phyloP scores from a whole-genome alignment of 441 rosid genomes.

The Biscutella auriculata region DNA sequence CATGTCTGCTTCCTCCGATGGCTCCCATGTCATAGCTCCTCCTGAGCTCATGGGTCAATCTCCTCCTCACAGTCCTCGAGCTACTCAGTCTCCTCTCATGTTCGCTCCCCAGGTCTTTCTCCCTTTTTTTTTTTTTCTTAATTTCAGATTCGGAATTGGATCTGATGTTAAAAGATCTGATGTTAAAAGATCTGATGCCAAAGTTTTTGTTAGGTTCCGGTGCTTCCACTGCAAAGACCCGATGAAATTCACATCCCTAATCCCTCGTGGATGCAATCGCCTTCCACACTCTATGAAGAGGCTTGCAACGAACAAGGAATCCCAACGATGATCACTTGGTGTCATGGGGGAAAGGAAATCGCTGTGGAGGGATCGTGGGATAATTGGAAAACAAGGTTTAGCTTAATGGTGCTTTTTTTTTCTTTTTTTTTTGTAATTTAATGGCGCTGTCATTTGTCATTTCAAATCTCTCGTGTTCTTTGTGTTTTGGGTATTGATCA shows the following conservation, averaged over 20 bases:
- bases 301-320: slow-evolving; percentile 57
- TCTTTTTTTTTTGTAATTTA: no score
- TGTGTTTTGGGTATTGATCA: slow-evolving; percentile 24
- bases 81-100: slow-evolving; percentile 78
- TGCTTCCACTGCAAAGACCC: slow-evolving; percentile 76
- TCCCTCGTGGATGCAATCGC: slow-evolving; percentile 47
- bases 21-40: slow-evolving; percentile 9
- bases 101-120: slow-evolving; percentile 98
- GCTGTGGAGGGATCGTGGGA: slow-evolving; percentile 97
- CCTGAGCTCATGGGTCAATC: slow-evolving; percentile 74
- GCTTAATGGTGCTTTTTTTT: not conserved
- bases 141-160: no score
- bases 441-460: not conserved
- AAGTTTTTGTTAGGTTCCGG: slow-evolving; percentile 48
- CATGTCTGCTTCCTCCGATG: slow-evolving; percentile 33
- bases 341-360: slow-evolving; percentile 71
- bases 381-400: slow-evolving; percentile 72
- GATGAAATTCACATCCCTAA: slow-evolving; percentile 74
- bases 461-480: not conserved
- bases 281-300: slow-evolving; percentile 42
- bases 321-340: slow-evolving; percentile 92
- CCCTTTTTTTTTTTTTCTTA: no score
- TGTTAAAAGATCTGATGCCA: slow-evolving; percentile 1
- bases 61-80: slow-evolving; percentile 80
- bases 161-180: not conserved